Evolutionary conservation across 768 basidiomycete genomes (phyloP), one percentile per base, ranked within the genome.

Genomic region (Xanthoconium stramineum): DNA sequence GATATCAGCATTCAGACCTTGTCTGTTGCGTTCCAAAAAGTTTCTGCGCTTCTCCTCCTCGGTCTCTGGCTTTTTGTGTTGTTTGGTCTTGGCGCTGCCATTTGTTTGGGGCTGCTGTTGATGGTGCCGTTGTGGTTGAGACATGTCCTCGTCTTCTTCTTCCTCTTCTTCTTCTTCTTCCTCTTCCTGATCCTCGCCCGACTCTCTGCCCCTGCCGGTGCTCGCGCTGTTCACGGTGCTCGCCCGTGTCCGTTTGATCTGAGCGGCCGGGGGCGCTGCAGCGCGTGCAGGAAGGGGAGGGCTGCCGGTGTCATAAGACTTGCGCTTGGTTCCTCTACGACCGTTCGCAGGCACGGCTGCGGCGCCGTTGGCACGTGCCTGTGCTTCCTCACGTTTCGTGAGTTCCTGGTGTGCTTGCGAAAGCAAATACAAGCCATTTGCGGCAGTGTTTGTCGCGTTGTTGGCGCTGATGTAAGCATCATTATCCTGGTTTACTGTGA

Each of bases 41-140:
- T 98, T 98, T 73, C 83, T 85, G 40, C 97, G 80, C 74, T 99
- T 99, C 69, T 98, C 97, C 72, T 98, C 97, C 71, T 99, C 97
- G 0, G 96, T 98, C 78, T 97, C 94, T 24, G 89, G 90, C 67
- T 88, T 93, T 72, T 90, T 94, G 51, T 62, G 62, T 50, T 69
- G 64, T 45, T 73, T 63, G 5, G 59, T 55, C 43, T 64, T 69
- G 30, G 62, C 20, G 19, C 52, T 55, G 17, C 60, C 47, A 10
- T 47, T 54, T 12, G 43, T 52, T 13, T 64, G 58, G 15, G 55
- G 30, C 0, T 50, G 69, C 38, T 51, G 67, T 52, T 64, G 72
- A 59, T 65, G 71, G 9, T 50, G 28, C 7, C 42, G 56, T 10
- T 62, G 58, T 14, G 6, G 29, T 32, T 43, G 53, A 11, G 36